Evolutionary conservation across 2,329 filamentous ascomycete species (phyloP), one percentile per base, ranked within the genome.

Genomic region (Diaporthe sp.): DNA sequence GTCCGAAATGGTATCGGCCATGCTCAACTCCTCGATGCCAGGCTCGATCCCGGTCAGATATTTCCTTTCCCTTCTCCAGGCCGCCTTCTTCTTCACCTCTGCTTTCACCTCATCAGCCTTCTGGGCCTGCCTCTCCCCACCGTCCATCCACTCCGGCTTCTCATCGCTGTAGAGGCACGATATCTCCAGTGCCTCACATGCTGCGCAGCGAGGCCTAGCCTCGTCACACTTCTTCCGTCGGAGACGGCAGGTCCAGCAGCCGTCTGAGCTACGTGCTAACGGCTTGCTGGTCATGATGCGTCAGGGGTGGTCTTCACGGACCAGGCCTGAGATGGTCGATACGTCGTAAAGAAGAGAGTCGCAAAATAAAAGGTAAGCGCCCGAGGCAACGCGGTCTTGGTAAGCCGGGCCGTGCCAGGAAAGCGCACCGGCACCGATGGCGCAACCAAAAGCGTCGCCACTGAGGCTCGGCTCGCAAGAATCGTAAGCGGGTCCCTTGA

Each of bases 211-310:
- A 28, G 65, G 65, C 34, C 65, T n/a, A 3, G 34, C 65, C 79
- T 91, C 88, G 77, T 91, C 89, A 80, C 91, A 92, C 79, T 91
- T 92, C 80, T 92, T 92, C 78, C 89, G 89, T 28, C 91, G 87
- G 15, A 92, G 85, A 31, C 90, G 87, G 79, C 91, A 92, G 3
- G 90, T 92, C 89, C 89, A 92, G 80, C 90, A 92, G 76, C 89
- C 89, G 10, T 84, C 85, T 68, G 85, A 85, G 76, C 85, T 87
- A 55, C 86, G 84, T 47, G 70, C 55, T 44, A 49, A 6, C 39
- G 84, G 78, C 75, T 82, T 85, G 68, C 75, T 61, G 47, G 79
- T 73, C 72, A 81, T 76, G 31, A 34, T 74, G 65, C 57, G 49
- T 49, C 34, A 60, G 34, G 34, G 15, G 34, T 42, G 39, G 60